These are phyloP conservation scores for Euphorbia neoarborescens DNA, from an alignment of 441 rosid genomes.

Conservation along the genomic window DNA sequence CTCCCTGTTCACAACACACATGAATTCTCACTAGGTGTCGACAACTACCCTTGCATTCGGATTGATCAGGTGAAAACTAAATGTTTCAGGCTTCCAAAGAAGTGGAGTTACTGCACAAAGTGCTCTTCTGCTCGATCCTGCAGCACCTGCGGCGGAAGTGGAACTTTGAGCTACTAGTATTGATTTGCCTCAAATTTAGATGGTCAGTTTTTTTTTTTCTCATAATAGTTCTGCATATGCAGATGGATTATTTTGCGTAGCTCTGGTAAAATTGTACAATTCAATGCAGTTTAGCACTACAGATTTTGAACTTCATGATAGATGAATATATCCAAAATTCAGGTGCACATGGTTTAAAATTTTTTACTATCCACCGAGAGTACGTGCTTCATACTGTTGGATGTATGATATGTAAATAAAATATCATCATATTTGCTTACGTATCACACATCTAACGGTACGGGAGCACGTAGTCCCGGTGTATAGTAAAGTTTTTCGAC, in stretches of 20 bases:
- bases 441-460: too few relatives aligned
- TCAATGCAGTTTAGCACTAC: not conserved
- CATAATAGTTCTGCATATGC: not conserved
- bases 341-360: too few relatives aligned
- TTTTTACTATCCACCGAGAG: too few relatives aligned
- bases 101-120: slow-evolving; percentile 93
- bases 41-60: not conserved
- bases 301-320: not conserved
- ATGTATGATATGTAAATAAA: too few relatives aligned
- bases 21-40: not conserved
- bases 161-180: slow-evolving; percentile 47
- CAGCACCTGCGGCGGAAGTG: slow-evolving; percentile 61
- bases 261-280: not conserved
- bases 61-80: slow-evolving; percentile 7
- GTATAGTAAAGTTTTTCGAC: too few relatives aligned
- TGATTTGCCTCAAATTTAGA: not conserved
- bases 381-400: too few relatives aligned
- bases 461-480: too few relatives aligned
- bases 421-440: too few relatives aligned
- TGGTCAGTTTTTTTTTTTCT: not conserved
- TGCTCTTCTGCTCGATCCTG: slow-evolving; percentile 79
- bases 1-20: slow-evolving; percentile 4
- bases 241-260: not conserved
- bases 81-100: slow-evolving; percentile 76
- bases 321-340: not conserved